phyloP scores from a whole-genome alignment of 768 basidiomycete genomes.

The Pholiota molesta region DNA sequence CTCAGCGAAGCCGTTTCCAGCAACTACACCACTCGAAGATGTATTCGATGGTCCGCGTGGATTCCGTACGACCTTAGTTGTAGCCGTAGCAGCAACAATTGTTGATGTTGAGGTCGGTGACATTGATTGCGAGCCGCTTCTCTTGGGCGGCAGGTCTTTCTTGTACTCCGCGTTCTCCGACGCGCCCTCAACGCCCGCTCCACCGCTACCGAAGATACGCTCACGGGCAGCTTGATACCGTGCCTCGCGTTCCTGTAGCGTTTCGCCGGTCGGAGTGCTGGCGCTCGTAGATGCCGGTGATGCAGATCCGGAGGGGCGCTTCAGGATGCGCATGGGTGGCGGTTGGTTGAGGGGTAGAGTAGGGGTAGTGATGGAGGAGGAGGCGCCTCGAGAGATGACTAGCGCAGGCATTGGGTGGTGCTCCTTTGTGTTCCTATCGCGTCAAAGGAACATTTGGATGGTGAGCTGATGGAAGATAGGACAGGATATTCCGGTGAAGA shows the following conservation, averaged over 20 bases:
- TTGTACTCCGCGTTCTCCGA: not conserved
- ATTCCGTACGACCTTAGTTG: slow-evolving; percentile 27
- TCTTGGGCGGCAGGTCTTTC: slow-evolving; percentile 7
- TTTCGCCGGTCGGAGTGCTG: slow-evolving; percentile 29
- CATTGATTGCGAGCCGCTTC: slow-evolving; percentile 5
- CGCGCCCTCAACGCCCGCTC: slow-evolving; percentile 9
- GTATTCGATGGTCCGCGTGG: slow-evolving; percentile 28
- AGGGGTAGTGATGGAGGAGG: slow-evolving; percentile 35
- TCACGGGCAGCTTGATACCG: slow-evolving; percentile 75
- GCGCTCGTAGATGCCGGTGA: slow-evolving; percentile 29
- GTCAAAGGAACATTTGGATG: not conserved
- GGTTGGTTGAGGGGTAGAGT: slow-evolving; percentile 55
- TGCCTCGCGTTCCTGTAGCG: slow-evolving; percentile 68
- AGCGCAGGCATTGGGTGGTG: slow-evolving; percentile 73
- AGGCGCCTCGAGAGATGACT: slow-evolving; percentile 40
- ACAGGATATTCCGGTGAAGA: not conserved
- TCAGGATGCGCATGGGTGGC: slow-evolving; percentile 69
- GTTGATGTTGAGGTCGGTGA: not conserved
- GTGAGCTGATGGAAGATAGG: slow-evolving; percentile 8
- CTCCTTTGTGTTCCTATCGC: slow-evolving; percentile 53
- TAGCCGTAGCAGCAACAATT: slow-evolving; percentile 7
- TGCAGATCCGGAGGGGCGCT: slow-evolving; percentile 55
- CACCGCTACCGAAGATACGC: slow-evolving; percentile 61
- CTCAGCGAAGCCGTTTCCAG: slow-evolving; percentile 1
- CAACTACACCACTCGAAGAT: not conserved